Evolutionary conservation across 306 rosid genomes (phyloP).

Genomic region (Dryas alaskensis): DNA sequence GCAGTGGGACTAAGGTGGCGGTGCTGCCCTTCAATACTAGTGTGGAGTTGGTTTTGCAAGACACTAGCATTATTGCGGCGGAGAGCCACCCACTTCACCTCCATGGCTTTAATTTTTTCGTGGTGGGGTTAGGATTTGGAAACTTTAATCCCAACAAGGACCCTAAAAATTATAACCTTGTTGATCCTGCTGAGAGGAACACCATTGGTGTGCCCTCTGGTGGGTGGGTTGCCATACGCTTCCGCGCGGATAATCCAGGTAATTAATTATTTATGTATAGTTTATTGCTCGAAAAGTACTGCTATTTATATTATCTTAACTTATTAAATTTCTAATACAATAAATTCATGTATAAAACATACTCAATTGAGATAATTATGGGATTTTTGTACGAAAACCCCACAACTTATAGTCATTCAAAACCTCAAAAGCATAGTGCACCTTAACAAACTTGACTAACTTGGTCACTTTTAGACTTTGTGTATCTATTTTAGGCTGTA

Average conservation of each 20-base stretch:
- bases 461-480: background rate
- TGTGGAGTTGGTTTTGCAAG: conserved; percentile 65
- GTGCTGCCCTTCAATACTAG: conserved; percentile 50
- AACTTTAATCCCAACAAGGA: conserved; percentile 64
- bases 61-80: conserved; percentile 63
- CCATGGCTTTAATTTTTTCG: conserved; percentile 75
- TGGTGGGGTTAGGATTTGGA: conserved; percentile 62
- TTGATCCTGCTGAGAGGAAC: conserved; percentile 76
- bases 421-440: too few species aligned
- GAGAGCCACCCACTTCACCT: conserved; percentile 84
- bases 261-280: background rate
- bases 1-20: conserved; percentile 53
- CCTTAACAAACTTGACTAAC: background rate
- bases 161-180: conserved; percentile 52
- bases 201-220: conserved; percentile 65
- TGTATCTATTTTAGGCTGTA: too few species aligned
- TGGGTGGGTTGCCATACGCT: conserved; percentile 73
- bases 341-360: too few species aligned
- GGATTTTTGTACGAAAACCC: too few species aligned
- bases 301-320: too few species aligned
- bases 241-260: conserved; percentile 72
- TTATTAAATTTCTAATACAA: too few species aligned
- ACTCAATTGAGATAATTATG: too few species aligned
- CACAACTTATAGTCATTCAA: too few species aligned
- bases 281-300: too few species aligned